Conservation (phyloP, 345 rosid genomes). For the Hirschfeldia incana region DNA sequence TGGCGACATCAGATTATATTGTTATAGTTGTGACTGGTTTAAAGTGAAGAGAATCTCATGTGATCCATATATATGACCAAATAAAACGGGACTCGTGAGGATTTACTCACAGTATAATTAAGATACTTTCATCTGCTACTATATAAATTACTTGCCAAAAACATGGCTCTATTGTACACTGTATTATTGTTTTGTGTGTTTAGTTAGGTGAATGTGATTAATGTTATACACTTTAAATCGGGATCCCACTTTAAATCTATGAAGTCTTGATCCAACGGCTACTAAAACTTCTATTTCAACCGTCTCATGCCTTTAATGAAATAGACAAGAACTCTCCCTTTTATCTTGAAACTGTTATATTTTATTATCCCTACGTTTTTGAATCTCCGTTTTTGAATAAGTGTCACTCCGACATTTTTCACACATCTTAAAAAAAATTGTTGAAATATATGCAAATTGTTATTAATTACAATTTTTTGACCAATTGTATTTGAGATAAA, state of each 20-base stretch:
- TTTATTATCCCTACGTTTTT: too few relatives aligned
- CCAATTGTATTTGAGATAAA: too few relatives aligned
- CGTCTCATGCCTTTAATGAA: constrained; percentile 49
- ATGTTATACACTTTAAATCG: constrained; percentile 22
- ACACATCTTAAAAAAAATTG: too few relatives aligned
- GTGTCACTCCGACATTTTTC: too few relatives aligned
- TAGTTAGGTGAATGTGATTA: constrained; percentile 36
- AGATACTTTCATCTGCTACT: neutral
- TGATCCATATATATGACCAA: constrained; percentile 5
- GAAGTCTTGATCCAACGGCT: constrained; percentile 41
- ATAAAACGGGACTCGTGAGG: too few relatives aligned
- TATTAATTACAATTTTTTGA: too few relatives aligned
- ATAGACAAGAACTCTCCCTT: constrained; percentile 24
- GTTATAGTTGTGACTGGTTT: constrained; percentile 4
- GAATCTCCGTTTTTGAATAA: too few relatives aligned
- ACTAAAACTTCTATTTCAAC: constrained; percentile 35
- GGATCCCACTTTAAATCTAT: too few relatives aligned
- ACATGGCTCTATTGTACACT: constrained; percentile 18
- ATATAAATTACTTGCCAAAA: constrained; percentile 12
- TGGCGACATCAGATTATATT: neutral
- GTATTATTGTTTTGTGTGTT: neutral
- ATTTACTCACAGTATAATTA: neutral
- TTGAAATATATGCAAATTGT: too few relatives aligned
- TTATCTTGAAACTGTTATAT: neutral
- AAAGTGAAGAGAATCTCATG: neutral